These are phyloP conservation scores for Pseudoneurospora amorphoporcata DNA, from an alignment of 495 filamentous ascomycete species.

Conservation along the genomic window DNA sequence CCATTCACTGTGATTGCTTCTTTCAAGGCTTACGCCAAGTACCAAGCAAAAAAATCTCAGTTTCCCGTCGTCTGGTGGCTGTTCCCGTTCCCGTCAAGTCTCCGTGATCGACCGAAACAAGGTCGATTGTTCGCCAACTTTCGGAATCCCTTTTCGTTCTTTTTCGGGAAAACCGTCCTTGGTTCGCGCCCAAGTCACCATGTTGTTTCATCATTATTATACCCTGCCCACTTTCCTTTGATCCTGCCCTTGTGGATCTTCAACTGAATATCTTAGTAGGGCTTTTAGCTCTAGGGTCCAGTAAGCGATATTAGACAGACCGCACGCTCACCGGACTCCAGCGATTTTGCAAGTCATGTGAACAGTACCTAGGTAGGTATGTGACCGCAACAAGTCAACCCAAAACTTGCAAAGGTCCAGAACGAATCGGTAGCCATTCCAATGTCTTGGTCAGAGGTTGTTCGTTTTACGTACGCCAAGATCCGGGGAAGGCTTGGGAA, in stretches of 20 bases:
- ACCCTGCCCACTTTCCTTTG: background rate
- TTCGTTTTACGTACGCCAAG: background rate
- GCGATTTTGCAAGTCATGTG: background rate
- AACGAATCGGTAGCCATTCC: background rate
- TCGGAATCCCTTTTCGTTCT: background rate
- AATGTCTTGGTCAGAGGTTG: background rate
- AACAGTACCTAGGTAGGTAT: no score
- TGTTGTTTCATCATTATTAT: background rate
- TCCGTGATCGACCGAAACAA: background rate
- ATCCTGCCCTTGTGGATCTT: background rate
- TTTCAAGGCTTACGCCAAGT: background rate
- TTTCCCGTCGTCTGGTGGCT: background rate
- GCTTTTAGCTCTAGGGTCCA: background rate
- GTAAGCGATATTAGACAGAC: background rate
- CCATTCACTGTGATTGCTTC: background rate
- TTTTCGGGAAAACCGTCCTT: background rate
- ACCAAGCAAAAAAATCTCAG: background rate
- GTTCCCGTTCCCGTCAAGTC: background rate
- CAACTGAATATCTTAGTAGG: background rate
- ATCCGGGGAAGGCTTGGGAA: background rate
- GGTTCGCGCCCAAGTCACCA: background rate
- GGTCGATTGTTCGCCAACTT: background rate
- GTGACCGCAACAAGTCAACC: background rate
- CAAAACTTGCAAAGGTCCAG: background rate
- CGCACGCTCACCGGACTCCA: no score